phyloP scores from a whole-genome alignment of 352 stramenopile species.

The Hyaloperonospora brassicae region DNA sequence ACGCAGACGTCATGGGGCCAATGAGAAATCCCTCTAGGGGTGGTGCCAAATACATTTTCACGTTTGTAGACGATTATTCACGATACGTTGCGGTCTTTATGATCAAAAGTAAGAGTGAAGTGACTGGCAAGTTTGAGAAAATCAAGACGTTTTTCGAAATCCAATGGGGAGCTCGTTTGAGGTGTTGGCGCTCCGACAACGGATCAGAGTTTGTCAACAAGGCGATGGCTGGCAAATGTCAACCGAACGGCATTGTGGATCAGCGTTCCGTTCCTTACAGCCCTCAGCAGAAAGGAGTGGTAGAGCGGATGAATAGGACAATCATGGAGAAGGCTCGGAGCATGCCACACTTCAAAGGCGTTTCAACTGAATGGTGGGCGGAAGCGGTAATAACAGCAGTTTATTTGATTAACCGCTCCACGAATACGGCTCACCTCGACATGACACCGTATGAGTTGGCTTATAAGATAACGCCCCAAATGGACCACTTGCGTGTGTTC shows the following conservation, averaged over 20 bases:
- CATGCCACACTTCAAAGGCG: not conserved
- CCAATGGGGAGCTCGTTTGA: not conserved
- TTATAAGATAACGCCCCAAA: slow-evolving; percentile 9
- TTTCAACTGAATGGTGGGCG: not conserved
- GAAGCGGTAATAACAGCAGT: not conserved
- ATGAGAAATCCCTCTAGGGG: not conserved
- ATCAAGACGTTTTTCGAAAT: not conserved
- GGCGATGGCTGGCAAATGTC: slow-evolving; percentile 1
- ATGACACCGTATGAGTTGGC: slow-evolving; percentile 21
- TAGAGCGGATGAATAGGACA: not conserved
- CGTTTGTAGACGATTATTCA: not conserved
- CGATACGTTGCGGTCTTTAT: not conserved
- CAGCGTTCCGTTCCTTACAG: slow-evolving; percentile 1
- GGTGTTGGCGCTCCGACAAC: slow-evolving; percentile 11
- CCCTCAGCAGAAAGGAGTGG: slow-evolving; percentile 1
- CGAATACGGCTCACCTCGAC: not conserved
- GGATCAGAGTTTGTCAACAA: slow-evolving; percentile 22
- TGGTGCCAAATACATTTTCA: not conserved
- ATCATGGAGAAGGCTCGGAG: not conserved
- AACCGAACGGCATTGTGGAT: slow-evolving; percentile 4
- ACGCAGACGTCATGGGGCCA: not conserved
- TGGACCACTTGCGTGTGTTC: slow-evolving; percentile 23
- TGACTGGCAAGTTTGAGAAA: not conserved
- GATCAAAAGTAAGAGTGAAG: not conserved
- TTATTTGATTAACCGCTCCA: not conserved